Evolutionary conservation across 768 basidiomycete genomes (phyloP).

Genomic region (Suillus americanus): DNA sequence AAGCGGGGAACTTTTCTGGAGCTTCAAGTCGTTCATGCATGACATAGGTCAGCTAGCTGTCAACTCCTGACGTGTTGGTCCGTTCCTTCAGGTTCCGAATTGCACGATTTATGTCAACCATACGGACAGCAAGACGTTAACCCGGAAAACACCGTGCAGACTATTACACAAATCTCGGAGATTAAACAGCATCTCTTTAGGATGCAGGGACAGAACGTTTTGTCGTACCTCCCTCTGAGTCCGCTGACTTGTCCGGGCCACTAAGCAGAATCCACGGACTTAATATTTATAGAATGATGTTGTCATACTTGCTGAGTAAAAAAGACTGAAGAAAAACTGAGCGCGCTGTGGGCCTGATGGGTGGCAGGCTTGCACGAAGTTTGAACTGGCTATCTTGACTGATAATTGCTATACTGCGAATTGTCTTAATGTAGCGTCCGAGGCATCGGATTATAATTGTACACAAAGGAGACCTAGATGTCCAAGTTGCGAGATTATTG

Average conservation of each 20-base stretch:
- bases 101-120: conserved; percentile 11
- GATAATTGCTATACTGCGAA: not conserved
- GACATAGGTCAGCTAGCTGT: conserved; percentile 6
- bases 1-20: conserved; percentile 25
- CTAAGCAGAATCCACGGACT: not conserved
- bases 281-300: not conserved
- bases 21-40: conserved; percentile 23
- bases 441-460: not conserved
- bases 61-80: not conserved
- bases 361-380: not conserved
- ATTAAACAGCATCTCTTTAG: conserved; percentile 10
- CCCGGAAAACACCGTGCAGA: conserved; percentile 6
- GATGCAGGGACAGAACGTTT: conserved; percentile 7
- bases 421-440: not conserved
- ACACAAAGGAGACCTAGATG: not conserved
- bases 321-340: not conserved
- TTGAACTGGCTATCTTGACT: no score
- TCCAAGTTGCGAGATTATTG: not conserved
- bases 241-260: conserved; percentile 2
- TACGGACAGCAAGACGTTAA: conserved; percentile 2
- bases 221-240: conserved; percentile 9
- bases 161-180: conserved; percentile 1
- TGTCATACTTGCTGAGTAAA: not conserved
- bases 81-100: conserved; percentile 10
- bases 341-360: not conserved